Base-by-base conservation (phyloP, 164 flowering plant genomes). In the Chimonanthus praecox region DNA sequence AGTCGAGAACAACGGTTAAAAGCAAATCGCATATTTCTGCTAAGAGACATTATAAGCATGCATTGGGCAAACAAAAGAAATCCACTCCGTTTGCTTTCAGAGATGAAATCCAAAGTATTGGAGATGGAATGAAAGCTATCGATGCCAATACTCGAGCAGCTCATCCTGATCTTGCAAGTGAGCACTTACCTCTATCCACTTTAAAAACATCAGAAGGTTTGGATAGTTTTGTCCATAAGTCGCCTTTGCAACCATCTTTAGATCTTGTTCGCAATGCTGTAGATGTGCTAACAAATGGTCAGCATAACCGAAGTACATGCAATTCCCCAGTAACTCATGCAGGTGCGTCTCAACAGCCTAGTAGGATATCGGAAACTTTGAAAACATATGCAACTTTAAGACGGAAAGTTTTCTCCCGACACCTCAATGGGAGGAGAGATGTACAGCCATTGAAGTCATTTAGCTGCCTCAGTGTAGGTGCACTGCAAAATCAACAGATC, bases 401-500 rank as follows among this genome's bases (percentile, higher is more conserved):
- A 9, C 54, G 49, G 6, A 11, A 9, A 68, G 65, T 47, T 46
- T 5, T 70, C 49, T 66, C 4, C 33, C 66, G 20, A 45, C 15
- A 45, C 47, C 48, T 9, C n/a, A 58, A 18, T 66, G 66, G 49
- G 5, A 5, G 18, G 46, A 62, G 21, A 50, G 76, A 64, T 16
- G 68, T 33, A 13, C 58, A 13, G 2, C 67, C 61, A 49, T 64
- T 50, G 46, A 66, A 64, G 45, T 51, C 79, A 16, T 16, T 76
- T 8, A 51, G 74, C 67, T 80, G 82, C 73, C 72, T 72, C 16
- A 77, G 78, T 70, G 73, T 84, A 20, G 76, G 79, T 69, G 71
- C 71, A 44, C 62, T 81, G 66, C 80, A 84, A 43, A 77, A 87
- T 75, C 84, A 76, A 73, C 83, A 75, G 70, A 80, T 88, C 79